Conservation (phyloP, 2,329 filamentous ascomycete species). For the Escovopsis sp. region DNA sequence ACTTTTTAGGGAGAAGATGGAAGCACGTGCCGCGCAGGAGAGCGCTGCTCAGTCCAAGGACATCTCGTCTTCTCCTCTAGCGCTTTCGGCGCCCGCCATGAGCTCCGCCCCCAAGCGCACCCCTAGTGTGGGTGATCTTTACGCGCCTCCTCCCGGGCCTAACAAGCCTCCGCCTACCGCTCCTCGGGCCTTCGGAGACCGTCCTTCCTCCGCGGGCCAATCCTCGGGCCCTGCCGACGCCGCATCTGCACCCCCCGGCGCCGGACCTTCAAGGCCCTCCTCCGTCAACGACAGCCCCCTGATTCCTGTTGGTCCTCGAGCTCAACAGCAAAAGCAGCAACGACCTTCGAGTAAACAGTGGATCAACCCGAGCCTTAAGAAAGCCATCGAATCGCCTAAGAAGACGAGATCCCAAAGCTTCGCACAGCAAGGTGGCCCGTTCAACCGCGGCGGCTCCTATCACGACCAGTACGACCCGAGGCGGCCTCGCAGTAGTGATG, state of each 20-base stretch:
- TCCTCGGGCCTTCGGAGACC: slow-evolving; percentile 36
- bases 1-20: slow-evolving; percentile 33
- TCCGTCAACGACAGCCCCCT: slow-evolving; percentile 27
- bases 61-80: slow-evolving; percentile 37
- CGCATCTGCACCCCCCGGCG: slow-evolving; percentile 19
- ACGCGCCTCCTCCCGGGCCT: slow-evolving; percentile 16
- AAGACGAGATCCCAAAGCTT: slow-evolving; percentile 35
- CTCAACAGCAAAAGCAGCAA: slow-evolving; percentile 30
- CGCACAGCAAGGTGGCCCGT: slow-evolving; percentile 24
- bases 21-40: slow-evolving; percentile 36
- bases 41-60: slow-evolving; percentile 31
- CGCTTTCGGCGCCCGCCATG: slow-evolving; percentile 43
- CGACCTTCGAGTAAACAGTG: slow-evolving; percentile 44
- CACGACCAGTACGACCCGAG: slow-evolving; percentile 25
- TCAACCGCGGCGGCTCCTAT: slow-evolving; percentile 22
- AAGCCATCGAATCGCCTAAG: slow-evolving; percentile 37
- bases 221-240: slow-evolving; percentile 20
- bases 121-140: slow-evolving; percentile 17
- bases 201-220: slow-evolving; percentile 29
- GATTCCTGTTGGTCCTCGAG: slow-evolving; percentile 40
- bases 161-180: slow-evolving; percentile 40
- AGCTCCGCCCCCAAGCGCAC: slow-evolving; percentile 38
- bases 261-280: slow-evolving; percentile 27
- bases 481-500: slow-evolving; percentile 39
- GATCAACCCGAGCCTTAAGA: slow-evolving; percentile 41